Evolutionary conservation across 306 rosid genomes (phyloP).

Genomic region (Vigna angularis): DNA sequence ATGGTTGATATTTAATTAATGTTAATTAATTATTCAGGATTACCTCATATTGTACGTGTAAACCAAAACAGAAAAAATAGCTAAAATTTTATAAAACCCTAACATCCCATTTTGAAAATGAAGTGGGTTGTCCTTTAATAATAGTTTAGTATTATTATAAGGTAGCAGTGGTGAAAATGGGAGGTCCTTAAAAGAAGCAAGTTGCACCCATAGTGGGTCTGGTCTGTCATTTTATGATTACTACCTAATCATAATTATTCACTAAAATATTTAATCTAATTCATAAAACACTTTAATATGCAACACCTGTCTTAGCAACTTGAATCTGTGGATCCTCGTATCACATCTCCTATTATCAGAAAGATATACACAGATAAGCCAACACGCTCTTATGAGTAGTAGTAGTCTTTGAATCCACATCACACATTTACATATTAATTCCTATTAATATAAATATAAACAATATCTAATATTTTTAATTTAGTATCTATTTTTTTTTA

Average conservation of each 20-base stretch:
- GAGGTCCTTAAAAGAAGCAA: conserved; percentile 31
- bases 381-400: too few species aligned
- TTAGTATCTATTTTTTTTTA: too few species aligned
- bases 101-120: conserved; percentile 29
- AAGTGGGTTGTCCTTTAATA: not conserved
- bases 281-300: too few species aligned
- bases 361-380: too few species aligned
- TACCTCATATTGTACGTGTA: not conserved
- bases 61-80: not conserved
- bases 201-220: conserved; percentile 48
- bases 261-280: not conserved
- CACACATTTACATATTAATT: too few species aligned
- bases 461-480: too few species aligned
- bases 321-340: too few species aligned
- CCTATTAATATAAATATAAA: too few species aligned
- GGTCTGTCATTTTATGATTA: conserved; percentile 17
- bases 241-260: not conserved
- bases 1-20: not conserved
- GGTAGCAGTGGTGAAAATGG: conserved; percentile 20
- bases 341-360: too few species aligned
- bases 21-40: not conserved
- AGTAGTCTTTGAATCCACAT: too few species aligned
- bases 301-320: too few species aligned
- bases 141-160: not conserved
- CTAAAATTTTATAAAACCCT: not conserved